These are phyloP conservation scores for Friedmanniomyces simplex DNA, from an alignment of 495 filamentous ascomycete species.

Conservation along the genomic window DNA sequence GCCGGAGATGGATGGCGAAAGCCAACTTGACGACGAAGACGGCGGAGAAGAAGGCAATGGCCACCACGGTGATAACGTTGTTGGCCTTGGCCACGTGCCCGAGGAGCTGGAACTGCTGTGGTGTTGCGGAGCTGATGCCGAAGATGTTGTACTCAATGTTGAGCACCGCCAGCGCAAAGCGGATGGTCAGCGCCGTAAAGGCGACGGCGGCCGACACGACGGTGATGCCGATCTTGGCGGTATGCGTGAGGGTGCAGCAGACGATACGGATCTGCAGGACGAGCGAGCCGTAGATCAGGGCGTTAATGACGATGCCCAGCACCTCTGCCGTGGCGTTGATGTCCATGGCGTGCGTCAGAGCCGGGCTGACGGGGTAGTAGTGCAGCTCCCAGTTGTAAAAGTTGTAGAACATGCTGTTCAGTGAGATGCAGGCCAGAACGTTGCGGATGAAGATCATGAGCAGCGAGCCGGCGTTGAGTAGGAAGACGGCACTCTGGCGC, in stretches of 20 bases:
- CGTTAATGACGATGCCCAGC: constrained; percentile 47
- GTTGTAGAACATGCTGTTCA: constrained; percentile 43
- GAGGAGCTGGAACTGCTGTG: neutral
- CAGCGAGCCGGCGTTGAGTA: constrained; percentile 53
- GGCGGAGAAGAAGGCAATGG: constrained; percentile 64
- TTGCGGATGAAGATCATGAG: constrained; percentile 50
- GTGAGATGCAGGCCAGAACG: constrained; percentile 37
- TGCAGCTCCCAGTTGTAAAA: constrained; percentile 48
- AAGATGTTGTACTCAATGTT: constrained; percentile 44
- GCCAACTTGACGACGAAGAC: constrained; percentile 65
- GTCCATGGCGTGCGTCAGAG: constrained; percentile 35
- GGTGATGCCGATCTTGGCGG: constrained; percentile 37
- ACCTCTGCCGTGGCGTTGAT: constrained; percentile 42
- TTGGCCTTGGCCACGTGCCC: constrained; percentile 37
- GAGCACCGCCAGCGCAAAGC: constrained; percentile 45
- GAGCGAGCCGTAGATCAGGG: constrained; percentile 55
- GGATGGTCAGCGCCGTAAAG: constrained; percentile 48
- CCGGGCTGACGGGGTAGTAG: constrained; percentile 46
- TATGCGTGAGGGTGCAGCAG: constrained; percentile 35
- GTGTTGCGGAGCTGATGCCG: constrained; percentile 11
- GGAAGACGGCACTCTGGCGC: constrained; percentile 48
- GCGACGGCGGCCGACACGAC: constrained; percentile 43
- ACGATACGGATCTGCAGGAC: constrained; percentile 64
- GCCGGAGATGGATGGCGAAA: constrained; percentile 47
- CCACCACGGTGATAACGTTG: constrained; percentile 48